These are phyloP conservation scores for Takashimella tepidaria DNA, from an alignment of 1,284 basidiomycete species.

Conservation along the genomic window DNA sequence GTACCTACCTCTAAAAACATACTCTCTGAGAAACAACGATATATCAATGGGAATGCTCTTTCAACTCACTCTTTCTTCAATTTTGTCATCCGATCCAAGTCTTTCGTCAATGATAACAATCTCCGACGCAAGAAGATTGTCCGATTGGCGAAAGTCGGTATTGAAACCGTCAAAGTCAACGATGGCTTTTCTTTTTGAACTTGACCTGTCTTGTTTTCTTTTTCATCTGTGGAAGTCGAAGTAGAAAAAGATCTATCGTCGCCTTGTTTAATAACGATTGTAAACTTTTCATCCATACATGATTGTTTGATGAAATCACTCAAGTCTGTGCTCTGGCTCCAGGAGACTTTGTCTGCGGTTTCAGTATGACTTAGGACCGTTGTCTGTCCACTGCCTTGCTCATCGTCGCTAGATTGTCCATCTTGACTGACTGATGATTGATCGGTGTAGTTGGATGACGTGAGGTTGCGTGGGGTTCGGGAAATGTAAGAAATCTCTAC, in stretches of 20 bases:
- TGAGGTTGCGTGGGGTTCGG: background rate
- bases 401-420: conserved; percentile 1
- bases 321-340: conserved; percentile 63
- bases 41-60: no score
- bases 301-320: conserved; percentile 63
- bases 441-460: background rate
- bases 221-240: background rate
- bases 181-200: no score
- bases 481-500: conserved; percentile 51
- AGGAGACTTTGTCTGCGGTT: conserved; percentile 45
- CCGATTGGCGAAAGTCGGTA: conserved; percentile 60
- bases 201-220: background rate
- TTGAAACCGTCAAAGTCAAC: conserved; percentile 53
- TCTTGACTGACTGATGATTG: background rate
- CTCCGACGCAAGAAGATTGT: conserved; percentile 58
- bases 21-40: no score
- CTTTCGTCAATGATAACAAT: conserved; percentile 51
- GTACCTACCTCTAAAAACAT: no score
- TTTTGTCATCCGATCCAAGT: conserved; percentile 55
- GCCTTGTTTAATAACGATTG: conserved; percentile 50
- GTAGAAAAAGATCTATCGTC: background rate
- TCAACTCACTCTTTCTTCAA: conserved; percentile 36
- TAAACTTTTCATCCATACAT: conserved; percentile 56
- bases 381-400: conserved; percentile 2
- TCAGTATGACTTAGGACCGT: conserved; percentile 35